Conservation (phyloP, 129 eudicot genomes). For the Lactuca sativa region DNA sequence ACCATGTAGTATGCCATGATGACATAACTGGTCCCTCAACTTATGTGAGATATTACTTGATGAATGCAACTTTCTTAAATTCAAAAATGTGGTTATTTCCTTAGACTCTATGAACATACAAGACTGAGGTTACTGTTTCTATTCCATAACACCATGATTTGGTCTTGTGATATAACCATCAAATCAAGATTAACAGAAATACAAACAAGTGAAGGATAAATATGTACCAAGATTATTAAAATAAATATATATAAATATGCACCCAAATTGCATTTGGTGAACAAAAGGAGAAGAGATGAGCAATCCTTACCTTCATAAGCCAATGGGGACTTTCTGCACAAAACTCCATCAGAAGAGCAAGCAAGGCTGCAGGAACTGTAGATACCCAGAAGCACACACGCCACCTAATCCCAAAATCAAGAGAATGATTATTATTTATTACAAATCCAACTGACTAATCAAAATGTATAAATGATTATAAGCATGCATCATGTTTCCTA, state of each 20-base stretch:
- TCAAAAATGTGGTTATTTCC: too few species aligned
- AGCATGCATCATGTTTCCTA: constrained; percentile 37
- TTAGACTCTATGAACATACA: too few species aligned
- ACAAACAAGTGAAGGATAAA: neutral
- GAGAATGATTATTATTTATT: neutral
- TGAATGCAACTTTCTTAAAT: too few species aligned
- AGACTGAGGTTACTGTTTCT: too few species aligned
- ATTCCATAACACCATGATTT: too few species aligned
- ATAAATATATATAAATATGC: constrained; percentile 6
- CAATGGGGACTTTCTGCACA: constrained; percentile 96
- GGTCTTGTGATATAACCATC: too few species aligned
- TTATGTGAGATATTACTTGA: too few species aligned
- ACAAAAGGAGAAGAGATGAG: constrained; percentile 3
- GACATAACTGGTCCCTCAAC: too few species aligned
- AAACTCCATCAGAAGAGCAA: constrained; percentile 70
- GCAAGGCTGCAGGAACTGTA: constrained; percentile 70
- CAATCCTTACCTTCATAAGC: constrained; percentile 68
- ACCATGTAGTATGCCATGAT: too few species aligned
- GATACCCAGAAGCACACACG: constrained; percentile 88
- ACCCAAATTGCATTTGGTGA: constrained; percentile 9
- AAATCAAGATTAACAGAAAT: too few species aligned
- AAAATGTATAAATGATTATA: constrained; percentile 7
- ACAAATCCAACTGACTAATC: constrained; percentile 1
- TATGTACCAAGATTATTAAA: constrained; percentile 13
- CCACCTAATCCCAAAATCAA: constrained; percentile 60